Base-by-base conservation (phyloP, 306 rosid species). In the Begonia masoniana region DNA sequence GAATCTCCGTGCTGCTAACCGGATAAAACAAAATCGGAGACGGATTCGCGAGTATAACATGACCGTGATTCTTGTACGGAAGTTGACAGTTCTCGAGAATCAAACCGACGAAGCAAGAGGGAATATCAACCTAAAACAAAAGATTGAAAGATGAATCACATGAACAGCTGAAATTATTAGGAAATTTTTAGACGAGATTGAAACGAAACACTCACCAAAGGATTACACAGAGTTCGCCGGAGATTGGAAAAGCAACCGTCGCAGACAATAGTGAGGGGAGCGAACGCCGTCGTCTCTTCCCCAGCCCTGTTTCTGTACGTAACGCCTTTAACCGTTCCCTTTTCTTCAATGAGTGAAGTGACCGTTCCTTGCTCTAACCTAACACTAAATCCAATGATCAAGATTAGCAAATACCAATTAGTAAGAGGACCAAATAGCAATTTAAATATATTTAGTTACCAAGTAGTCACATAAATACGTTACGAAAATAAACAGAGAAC, bases 241-340 rank as follows among this genome's bases (percentile, higher is more conserved):
- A 83, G 65, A 62, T 72, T 79, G 45, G 93, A 83, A 75, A 83
- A 83, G 69, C 93, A 83, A 43, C 87, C 93, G 62, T 83, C 78
- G 15, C 86, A 79, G 47, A 74, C 82, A 16, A 79, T 62, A 12
- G 93, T 83, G 26, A 83, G 70, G 50, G 84, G 82, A 67, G 87
- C 87, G 63, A 59, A 71, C 23, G 84, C 87, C 60, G 62, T 43
- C 45, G 24, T 69, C 59, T 68, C 67, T 57, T 57, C 63, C 13
- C 84, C 76, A 52, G 58, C 76, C 72, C 68, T 80, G 10, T 80
- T 65, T 70, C 68, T 83, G 68, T 83, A 83, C 26, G 63, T 77
- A 56, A 83, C 84, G 59, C 94, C 94, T 31, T 62, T 68, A 54
- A 80, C 51, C 13, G 65, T 75, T 54, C 75, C 78, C 49, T 79